Percentiles rank a stretch among this genome's conserved stretches.
These are phyloP conservation scores for Xerophyta viscosa DNA, from an alignment of 106 monocot species.

Conservation along the genomic window DNA sequence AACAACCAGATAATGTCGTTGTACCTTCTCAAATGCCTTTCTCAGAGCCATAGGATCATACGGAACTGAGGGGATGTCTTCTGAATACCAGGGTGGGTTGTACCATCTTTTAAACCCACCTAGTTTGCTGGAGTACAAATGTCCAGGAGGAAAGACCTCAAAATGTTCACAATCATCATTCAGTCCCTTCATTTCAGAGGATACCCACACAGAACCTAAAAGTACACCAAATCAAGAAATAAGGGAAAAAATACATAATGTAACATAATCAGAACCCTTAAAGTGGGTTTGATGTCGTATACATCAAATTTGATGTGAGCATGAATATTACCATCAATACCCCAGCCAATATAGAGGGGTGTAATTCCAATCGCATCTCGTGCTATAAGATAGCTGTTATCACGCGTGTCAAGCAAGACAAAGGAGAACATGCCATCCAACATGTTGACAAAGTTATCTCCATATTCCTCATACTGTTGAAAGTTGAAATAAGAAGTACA, in stretches of 20 bases:
- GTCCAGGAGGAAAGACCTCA: conserved; percentile 46
- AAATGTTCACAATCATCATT: conserved; percentile 51
- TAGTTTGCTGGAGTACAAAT: conserved; percentile 39
- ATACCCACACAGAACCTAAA: conserved; percentile 41
- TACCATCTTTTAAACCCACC: conserved; percentile 37
- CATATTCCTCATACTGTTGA: conserved; percentile 35
- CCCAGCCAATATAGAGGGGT: conserved; percentile 61
- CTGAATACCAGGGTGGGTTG: conserved; percentile 30
- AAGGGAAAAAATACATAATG: no score
- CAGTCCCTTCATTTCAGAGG: conserved; percentile 50
- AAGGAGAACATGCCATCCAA: conserved; percentile 53
- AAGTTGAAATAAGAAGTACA: no score
- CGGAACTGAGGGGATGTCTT: conserved; percentile 24
- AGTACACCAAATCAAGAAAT: neutral
- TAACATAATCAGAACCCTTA: no score
- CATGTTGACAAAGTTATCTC: conserved; percentile 39
- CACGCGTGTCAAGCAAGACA: conserved; percentile 42
- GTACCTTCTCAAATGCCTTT: conserved; percentile 60
- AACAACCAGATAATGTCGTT: no score
- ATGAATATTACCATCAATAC: conserved; percentile 33
- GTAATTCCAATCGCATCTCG: conserved; percentile 57
- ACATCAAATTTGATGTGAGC: neutral
- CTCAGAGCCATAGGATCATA: conserved; percentile 49
- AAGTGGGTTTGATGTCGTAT: no score
- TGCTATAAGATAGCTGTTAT: conserved; percentile 42